Base-by-base conservation (phyloP, 805 yeast genomes). In the Saccharomycopsis malanga region DNA sequence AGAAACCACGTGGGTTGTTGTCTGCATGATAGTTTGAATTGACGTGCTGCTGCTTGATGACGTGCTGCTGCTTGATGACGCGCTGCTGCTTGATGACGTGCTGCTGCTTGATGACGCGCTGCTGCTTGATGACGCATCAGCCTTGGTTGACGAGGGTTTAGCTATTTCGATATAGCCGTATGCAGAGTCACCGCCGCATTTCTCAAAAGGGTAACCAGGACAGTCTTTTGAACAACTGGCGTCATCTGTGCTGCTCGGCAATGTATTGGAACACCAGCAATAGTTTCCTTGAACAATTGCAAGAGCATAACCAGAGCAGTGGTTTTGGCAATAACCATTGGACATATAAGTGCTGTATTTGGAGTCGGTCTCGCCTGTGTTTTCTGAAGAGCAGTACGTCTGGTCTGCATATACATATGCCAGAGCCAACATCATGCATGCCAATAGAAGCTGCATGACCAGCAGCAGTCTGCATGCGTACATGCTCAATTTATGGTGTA, bases 151-250 rank as follows among this genome's bases (percentile, higher is more conserved):
- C 30, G 23, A 34, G 15, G 24, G 34, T 10, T n/a, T 21, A 14
- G 14, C 41, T n/a, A 24, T 23, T 24, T 18, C 39, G 34, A 46
- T 41, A 24, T 46, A 46, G 20, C 35, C 34, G 29, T 21, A 46
- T 5, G 20, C 21, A 9, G 30, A 25, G 24, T 30, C 22, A 4
- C 49, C 49, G 17, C 49, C 49, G 24, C 49, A 46, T 14, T 22
- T 40, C 34, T 46, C 49, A 24, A 22, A 46, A 27, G 42, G 47
- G 21, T 34, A 46, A 12, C 49, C 49, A 9, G 49, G 46, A 24
- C 49, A 46, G 4, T 20, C 24, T 23, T 34, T 32, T n/a, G 41
- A 21, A 3, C 49, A 46, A n/a, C 32, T 23, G 12, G n/a, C 41
- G 12, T 17, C 34, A 21, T 32, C 40, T 4, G 29, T 23, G 5